Percentiles rank a stretch among this genome's conserved stretches.
Conservation (phyloP, 208 protist species). For the Leptomonas pyrrhocoris region DNA sequence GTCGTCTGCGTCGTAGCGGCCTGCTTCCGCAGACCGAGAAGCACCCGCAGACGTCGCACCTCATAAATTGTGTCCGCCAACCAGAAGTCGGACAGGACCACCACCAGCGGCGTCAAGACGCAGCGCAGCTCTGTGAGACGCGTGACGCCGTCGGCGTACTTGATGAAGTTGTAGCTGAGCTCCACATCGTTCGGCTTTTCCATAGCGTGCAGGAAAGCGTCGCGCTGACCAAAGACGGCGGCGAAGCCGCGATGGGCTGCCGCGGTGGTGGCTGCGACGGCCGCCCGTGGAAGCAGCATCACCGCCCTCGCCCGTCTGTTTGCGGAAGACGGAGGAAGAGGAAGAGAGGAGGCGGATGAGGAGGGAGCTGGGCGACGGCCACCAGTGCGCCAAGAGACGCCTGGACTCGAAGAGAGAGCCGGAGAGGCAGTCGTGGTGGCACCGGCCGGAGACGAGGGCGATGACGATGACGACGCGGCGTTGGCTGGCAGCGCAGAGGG, state of each 20-base stretch:
- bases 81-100: constrained; percentile 60
- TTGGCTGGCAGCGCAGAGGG: neutral
- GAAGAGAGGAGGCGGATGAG: neutral
- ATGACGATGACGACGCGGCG: neutral
- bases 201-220: constrained; percentile 28
- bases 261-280: constrained; percentile 12
- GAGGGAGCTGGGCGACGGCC: neutral
- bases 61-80: constrained; percentile 57
- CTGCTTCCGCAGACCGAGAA: constrained; percentile 28
- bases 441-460: neutral
- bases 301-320: neutral
- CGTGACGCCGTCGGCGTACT: constrained; percentile 63
- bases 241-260: constrained; percentile 11
- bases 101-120: constrained; percentile 54
- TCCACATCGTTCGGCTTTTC: constrained; percentile 36
- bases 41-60: constrained; percentile 33
- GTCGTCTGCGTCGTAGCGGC: constrained; percentile 19
- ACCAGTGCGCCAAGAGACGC: neutral
- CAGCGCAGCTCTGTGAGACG: constrained; percentile 62
- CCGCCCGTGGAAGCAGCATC: constrained; percentile 6
- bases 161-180: constrained; percentile 43
- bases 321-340: neutral
- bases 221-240: constrained; percentile 28
- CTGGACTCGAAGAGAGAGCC: neutral
- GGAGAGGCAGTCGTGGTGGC: neutral